A percentile compares a stretch with the other conserved stretches of the same genome.
Conservation (phyloP, 148 eudicot genomes). For the Rhododendron molle region DNA sequence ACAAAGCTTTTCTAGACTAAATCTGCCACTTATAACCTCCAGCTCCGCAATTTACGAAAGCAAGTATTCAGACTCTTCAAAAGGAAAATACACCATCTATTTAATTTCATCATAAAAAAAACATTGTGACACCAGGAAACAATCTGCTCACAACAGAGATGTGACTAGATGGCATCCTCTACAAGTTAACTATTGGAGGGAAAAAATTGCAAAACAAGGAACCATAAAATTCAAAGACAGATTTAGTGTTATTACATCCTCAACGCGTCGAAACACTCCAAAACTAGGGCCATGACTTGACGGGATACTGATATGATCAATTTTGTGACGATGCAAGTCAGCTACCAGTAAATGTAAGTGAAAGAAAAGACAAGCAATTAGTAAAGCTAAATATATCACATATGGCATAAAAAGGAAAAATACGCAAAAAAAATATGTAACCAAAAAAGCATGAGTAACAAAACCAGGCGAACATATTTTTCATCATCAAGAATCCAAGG, state of each 20-base stretch:
- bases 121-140: neutral
- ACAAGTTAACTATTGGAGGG: conserved; percentile 41
- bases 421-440: neutral
- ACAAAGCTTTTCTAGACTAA: neutral
- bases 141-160: neutral
- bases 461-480: neutral
- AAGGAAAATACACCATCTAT: neutral
- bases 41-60: neutral
- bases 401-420: neutral
- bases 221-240: neutral
- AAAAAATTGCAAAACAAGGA: neutral
- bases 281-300: conserved; percentile 58
- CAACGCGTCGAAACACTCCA: conserved; percentile 80
- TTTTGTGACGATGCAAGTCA: conserved; percentile 88
- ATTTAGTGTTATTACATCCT: conserved; percentile 62
- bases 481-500: neutral
- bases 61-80: neutral
- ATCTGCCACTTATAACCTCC: neutral
- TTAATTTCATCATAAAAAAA: neutral
- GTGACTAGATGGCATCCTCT: conserved; percentile 55
- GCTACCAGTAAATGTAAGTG: conserved; percentile 47
- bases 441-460: neutral
- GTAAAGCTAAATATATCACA: neutral
- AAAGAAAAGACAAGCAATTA: neutral
- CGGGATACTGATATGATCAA: conserved; percentile 87